Base-by-base conservation (phyloP, 2,329 filamentous ascomycete species). In the Pseudopithomyces chartarum region DNA sequence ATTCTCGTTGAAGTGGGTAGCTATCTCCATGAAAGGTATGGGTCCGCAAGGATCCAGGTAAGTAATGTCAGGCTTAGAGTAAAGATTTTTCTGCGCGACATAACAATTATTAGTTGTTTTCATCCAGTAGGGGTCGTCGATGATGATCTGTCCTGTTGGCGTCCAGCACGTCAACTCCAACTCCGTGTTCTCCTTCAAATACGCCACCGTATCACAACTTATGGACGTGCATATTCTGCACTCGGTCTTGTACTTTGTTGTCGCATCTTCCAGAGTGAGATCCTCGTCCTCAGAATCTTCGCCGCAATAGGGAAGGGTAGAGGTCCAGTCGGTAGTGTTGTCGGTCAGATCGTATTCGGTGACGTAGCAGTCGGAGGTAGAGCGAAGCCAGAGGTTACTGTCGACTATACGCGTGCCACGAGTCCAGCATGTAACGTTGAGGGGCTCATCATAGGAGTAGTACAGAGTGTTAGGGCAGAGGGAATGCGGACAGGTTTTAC, bases 61-160 rank as follows among this genome's bases (percentile, higher is more conserved):
- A 6, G 59, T 59, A 11, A 61, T 61, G 40, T 71, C 60, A 6
- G 68, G 68, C 13, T 63, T 64, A 8, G 57, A 60, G 49, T 68
- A 66, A 3, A 73, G 57, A 10, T 60, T 60, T 17, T 66, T 71
- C 26, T 61, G 54, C 1, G 68, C 62, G 22, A 73, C 67, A 52
- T 71, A 73, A 58, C 69, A 73, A 49, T 71, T 71, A 53, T 70
- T 67, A 20, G 66, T 68, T 23, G 70, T 73, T 36, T 71, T 73
- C 15, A 67, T 20, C 65, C 65, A 69, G 52, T 66, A 67, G 64
- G 65, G 63, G 40, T 71, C 66, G 19, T 71, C 66, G 29, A 71
- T 70, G 23, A 73, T 63, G 17, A 61, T 19, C 36, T 66, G 60
- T 0, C 67, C 67, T 2, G 67, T 45, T 11, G 64, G 55, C 34